Conservation (phyloP, 768 basidiomycete genomes). For the Daedaleopsis sinensis region DNA sequence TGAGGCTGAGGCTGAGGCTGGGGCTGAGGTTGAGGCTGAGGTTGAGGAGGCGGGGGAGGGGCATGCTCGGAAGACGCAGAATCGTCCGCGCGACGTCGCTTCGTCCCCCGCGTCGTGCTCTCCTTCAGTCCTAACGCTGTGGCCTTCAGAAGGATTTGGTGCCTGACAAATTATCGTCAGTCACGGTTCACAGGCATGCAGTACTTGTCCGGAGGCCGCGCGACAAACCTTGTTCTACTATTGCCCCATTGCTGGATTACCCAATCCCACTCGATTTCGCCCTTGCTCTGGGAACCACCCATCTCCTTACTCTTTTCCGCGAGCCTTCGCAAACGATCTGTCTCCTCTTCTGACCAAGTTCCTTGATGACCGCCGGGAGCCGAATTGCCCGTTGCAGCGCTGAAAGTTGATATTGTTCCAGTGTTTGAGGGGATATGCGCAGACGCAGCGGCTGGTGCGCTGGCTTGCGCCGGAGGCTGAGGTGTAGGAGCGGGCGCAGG, state of each 20-base stretch:
- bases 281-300: constrained; percentile 41
- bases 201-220: too few relatives aligned
- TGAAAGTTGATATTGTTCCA: constrained; percentile 27
- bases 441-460: constrained; percentile 9
- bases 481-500: constrained; percentile 23
- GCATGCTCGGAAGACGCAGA: constrained; percentile 20
- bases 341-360: constrained; percentile 80
- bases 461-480: constrained; percentile 1
- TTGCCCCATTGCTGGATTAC: constrained; percentile 75
- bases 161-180: constrained; percentile 42
- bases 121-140: constrained; percentile 79
- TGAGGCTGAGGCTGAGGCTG: background rate
- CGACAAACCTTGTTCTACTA: constrained; percentile 64
- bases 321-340: constrained; percentile 64
- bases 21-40: constrained; percentile 3
- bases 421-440: constrained; percentile 20
- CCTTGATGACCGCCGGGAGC: constrained; percentile 57
- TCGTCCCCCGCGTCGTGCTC: constrained; percentile 64
- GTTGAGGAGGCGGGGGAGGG: constrained; percentile 11
- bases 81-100: constrained; percentile 55
- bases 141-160: constrained; percentile 83
- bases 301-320: constrained; percentile 65
- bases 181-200: too few relatives aligned
- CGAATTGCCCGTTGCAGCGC: constrained; percentile 27
- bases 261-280: constrained; percentile 82